Evolutionary conservation across 2,329 filamentous ascomycete genomes (phyloP), one percentile per base, ranked within the genome.

Genomic region (Calcarisporium arbuscula): DNA sequence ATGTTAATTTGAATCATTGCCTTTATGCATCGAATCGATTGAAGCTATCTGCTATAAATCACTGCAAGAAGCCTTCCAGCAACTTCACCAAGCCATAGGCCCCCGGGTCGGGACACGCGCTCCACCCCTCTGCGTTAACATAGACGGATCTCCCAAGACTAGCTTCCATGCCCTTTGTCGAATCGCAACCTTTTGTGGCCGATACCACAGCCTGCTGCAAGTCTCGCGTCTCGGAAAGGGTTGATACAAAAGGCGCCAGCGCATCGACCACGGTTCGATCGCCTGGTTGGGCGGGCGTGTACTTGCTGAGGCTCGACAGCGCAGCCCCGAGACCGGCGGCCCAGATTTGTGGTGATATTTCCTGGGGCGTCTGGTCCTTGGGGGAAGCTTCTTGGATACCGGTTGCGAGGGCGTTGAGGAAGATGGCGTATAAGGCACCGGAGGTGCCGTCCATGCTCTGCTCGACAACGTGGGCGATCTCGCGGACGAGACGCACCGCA

Each of bases 221-320:
- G 51, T 79, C 71, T 6, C 66, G 65, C 2, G 68, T 72, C 37
- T 65, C 61, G 5, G 57, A 60, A 7, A 86, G 60, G 1, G 67
- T 72, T 21, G 74, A 64, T 21, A 82, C 72, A 52, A 86, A 88
- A 3, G 83, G 83, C 33, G 74, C 67, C 30, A 88, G 60, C 2
- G 82, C 80, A 60, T 88, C 83, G 32, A 88, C 72, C 21, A 88
- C 57, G 2, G 83, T 88, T 16, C 83, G 66, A 48, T 88, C 83
- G 5, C 83, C 82, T 1, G 74, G 72, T 46, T 77, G 72, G 2
- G 83, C 83, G 3, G 82, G 81, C 3, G 82, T 88, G 51, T 86
- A 85, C 44, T 70, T 78, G 26, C 62, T 67, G 37, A 87, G 60
- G 6, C 69, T 69, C 18, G 64, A 54, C 27, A 78, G 61, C 1